Evolutionary conservation across 129 eudicot species (phyloP), one percentile per base, ranked within the genome.

Genomic region (Oenanthe sinensis): DNA sequence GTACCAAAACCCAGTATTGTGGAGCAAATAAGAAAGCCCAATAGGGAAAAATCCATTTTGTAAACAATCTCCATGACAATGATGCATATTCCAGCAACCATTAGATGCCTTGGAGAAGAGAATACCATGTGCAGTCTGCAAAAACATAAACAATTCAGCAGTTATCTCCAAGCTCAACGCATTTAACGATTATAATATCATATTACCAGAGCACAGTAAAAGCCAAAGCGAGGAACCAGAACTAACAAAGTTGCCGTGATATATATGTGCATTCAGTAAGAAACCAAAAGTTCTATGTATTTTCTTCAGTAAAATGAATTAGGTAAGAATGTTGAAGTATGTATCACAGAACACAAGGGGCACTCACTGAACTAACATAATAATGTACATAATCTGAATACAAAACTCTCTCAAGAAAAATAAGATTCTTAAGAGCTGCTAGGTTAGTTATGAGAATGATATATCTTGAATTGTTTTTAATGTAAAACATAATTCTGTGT

Each of bases 101-200:
- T 83, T 69, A 94, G 80, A 89, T 94, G 98, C 83, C 90, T 91
- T 19, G 98, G 96, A 83, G 98, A 94, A 50, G 98, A 94, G 87
- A 94, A 94, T 71, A 94, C 98, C 96, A 94, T 94, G 85, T 94
- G 97, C 89, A 94, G 84, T 83, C 98, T 94, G 85, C 84, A 87
- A 74, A 65, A 33, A 58, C 28, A 48, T 44, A 49, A 79, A 10
- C 49, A 67, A 19, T 40, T 15, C 70, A 65, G 39, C 84, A 77
- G 39, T 79, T 37, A 76, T 37, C 74, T 44, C 28, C 20, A 28
- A 72, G n/a, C 40, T 37, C 76, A 40, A 78, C 7, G 33, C 15
- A 24, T 60, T 42, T 6, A 13, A 62, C 15, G 72, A 62, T 28
- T 24, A 78, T 24, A 26, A 42, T 30, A 76, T 60, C 52, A 37